Percentiles rank a stretch among this genome's conserved stretches.
These are phyloP conservation scores for Amylocarpus encephaloides DNA, from an alignment of 2,329 filamentous ascomycete genomes.

Conservation along the genomic window DNA sequence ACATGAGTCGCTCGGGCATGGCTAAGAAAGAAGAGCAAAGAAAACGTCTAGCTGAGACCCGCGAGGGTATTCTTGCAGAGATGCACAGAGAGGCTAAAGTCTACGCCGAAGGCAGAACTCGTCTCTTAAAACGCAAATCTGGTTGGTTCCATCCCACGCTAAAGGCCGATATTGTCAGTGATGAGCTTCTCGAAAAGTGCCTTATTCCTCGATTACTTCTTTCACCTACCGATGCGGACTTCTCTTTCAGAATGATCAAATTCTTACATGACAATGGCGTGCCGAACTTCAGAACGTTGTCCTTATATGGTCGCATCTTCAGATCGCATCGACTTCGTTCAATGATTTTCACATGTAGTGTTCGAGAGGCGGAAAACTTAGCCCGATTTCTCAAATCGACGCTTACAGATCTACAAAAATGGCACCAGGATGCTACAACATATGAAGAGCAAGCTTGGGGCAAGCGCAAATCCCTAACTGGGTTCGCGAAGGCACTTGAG, in stretches of 20 bases:
- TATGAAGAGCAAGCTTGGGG: conserved; percentile 83
- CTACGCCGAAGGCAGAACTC: conserved; percentile 59
- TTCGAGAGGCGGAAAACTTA: conserved; percentile 87
- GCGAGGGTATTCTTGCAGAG: conserved; percentile 66
- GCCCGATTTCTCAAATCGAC: conserved; percentile 83
- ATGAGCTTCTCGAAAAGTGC: conserved; percentile 80
- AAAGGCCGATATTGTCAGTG: conserved; percentile 62
- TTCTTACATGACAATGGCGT: conserved; percentile 80
- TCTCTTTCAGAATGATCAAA: conserved; percentile 78
- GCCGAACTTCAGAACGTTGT: conserved; percentile 79
- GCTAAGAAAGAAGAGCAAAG: conserved; percentile 64
- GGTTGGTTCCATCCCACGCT: conserved; percentile 67
- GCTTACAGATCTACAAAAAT: conserved; percentile 70
- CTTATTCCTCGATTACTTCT: conserved; percentile 82
- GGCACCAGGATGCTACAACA: conserved; percentile 70
- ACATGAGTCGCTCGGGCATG: conserved; percentile 61
- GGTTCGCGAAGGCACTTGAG: conserved; percentile 71
- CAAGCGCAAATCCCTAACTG: conserved; percentile 56
- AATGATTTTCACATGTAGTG: conserved; percentile 83
- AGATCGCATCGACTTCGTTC: conserved; percentile 72
- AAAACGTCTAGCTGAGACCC: conserved; percentile 61
- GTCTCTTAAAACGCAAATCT: conserved; percentile 69
- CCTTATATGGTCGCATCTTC: conserved; percentile 79
- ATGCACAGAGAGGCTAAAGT: conserved; percentile 62
- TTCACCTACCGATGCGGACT: conserved; percentile 83